Conservation (phyloP, 116 monocot species). For the Phalaenopsis hybrid region DNA sequence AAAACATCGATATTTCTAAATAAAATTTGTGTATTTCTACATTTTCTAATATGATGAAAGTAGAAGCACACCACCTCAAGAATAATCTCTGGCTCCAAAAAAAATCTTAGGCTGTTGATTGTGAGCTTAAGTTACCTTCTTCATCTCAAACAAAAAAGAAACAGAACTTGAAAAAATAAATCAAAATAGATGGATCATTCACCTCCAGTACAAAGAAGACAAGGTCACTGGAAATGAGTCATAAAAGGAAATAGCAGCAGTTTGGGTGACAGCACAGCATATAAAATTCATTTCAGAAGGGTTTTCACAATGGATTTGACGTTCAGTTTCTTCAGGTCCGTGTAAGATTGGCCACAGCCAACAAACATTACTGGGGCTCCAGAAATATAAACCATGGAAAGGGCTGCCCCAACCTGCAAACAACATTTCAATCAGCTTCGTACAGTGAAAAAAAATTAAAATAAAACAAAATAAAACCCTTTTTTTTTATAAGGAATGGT, state of each 20-base stretch:
- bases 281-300: slow-evolving; percentile 64
- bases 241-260: not conserved
- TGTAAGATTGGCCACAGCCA: slow-evolving; percentile 96
- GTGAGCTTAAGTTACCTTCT: too few species aligned
- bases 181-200: not conserved
- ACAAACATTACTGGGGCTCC: slow-evolving; percentile 98
- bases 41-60: too few species aligned
- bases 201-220: slow-evolving; percentile 8
- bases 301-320: slow-evolving; percentile 97
- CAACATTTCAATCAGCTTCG: not conserved
- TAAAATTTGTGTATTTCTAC: too few species aligned
- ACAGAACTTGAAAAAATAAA: not conserved
- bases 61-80: too few species aligned
- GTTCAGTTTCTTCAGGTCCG: slow-evolving; percentile 98
- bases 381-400: slow-evolving; percentile 98
- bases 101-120: too few species aligned
- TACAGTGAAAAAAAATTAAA: not conserved
- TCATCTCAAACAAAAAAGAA: not conserved
- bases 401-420: slow-evolving; percentile 91
- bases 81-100: too few species aligned
- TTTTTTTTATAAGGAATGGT: too few species aligned
- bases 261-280: not conserved
- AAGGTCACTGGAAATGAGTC: slow-evolving; percentile 50
- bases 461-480: too few species aligned
- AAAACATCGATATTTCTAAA: too few species aligned